Evolutionary conservation across 106 monocot genomes (phyloP), one percentile per base, ranked within the genome.

Genomic region (Hemerocallis citrina): DNA sequence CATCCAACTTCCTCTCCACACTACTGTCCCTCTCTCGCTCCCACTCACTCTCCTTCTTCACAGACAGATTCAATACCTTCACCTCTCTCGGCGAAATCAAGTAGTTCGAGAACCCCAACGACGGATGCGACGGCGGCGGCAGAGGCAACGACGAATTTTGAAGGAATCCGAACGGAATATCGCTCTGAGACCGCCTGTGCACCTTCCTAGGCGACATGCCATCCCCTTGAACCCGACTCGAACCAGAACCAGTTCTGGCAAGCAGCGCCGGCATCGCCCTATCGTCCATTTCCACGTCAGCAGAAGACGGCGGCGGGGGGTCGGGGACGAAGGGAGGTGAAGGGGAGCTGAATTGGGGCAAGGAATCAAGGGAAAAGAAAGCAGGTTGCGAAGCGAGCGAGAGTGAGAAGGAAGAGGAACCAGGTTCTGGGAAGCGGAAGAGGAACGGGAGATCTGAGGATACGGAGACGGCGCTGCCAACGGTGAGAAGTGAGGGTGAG

Each of bases 131-230:
- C 34, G 63, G 44, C 3, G 68, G 67, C 32, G 66, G 59, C n/a
- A n/a, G n/a, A n/a, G n/a, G n/a, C n/a, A n/a, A n/a, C n/a, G n/a
- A n/a, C n/a, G n/a, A n/a, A 12, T 50, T 32, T 28, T 72, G 68
- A 9, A 73, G 41, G 42, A 84, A 81, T 5, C 61, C 84, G 47
- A 79, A 80, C 3, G 89, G 85, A 21, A 93, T 72, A 41, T 89
- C 93, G 66, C 85, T 85, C 51, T 79, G 88, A 0, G 93, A 93
- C 21, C 85, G 70, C 21, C 89, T 66, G 47, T 89, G 93, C 1
- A 77, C 65, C 70, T 93, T 93, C 13, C 77, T 63, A 2, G 79
- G 93, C 5, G 80, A 83, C 10, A 86, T 60, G 23, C 70, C 74
- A 11, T 74, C 74, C 10, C 60, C 52, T 7, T 32, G 33, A 0